These are phyloP conservation scores for Podospora australis DNA, from an alignment of 495 filamentous ascomycete species.

Conservation along the genomic window DNA sequence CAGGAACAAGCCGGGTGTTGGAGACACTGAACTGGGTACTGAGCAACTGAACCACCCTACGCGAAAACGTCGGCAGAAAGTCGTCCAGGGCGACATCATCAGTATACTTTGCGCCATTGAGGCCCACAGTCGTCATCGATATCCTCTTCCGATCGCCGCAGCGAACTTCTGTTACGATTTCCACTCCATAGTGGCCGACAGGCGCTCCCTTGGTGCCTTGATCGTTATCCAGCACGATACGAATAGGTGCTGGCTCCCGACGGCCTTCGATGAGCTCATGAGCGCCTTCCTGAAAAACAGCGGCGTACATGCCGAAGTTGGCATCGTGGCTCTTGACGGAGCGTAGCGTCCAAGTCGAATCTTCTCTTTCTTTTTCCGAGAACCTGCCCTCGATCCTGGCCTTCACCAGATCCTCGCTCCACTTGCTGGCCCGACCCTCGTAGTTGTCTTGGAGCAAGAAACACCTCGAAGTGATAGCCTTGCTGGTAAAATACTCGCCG, in stretches of 20 bases:
- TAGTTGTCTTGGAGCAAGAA: conserved; percentile 67
- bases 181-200: conserved; percentile 63
- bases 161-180: conserved; percentile 52
- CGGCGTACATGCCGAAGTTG: conserved; percentile 61
- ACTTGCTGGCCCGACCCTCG: conserved; percentile 68
- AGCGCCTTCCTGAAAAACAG: conserved; percentile 66
- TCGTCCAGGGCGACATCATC: conserved; percentile 64
- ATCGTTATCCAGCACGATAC: conserved; percentile 55
- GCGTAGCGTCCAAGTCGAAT: conserved; percentile 70
- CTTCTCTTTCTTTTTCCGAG: conserved; percentile 69
- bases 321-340: conserved; percentile 53
- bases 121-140: conserved; percentile 52
- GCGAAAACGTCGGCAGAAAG: conserved; percentile 58
- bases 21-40: conserved; percentile 61
- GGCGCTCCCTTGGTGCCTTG: conserved; percentile 51
- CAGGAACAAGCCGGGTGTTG: conserved; percentile 59
- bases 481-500: conserved; percentile 42
- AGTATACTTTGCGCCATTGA: conserved; percentile 55
- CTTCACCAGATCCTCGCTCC: conserved; percentile 79
- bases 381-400: conserved; percentile 82
- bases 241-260: conserved; percentile 50
- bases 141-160: conserved; percentile 34
- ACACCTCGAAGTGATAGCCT: conserved; percentile 48
- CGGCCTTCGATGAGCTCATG: conserved; percentile 49
- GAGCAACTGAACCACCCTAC: conserved; percentile 52